Conservation (phyloP, 2,329 filamentous ascomycete species). For the Colletotrichum camelliae region DNA sequence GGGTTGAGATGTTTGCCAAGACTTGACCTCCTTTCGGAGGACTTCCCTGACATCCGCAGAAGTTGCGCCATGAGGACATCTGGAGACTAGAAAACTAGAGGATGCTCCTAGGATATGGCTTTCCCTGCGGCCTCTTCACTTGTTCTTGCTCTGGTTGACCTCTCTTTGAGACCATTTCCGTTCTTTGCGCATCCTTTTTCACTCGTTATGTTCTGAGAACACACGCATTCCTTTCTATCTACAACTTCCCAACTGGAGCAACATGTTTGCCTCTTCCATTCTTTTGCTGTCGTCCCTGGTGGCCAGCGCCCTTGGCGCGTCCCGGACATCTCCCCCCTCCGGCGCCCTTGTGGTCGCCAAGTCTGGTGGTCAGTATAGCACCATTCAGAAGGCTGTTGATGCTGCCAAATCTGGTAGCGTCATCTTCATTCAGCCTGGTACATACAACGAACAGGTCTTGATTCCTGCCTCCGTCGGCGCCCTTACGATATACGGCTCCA, state of each 20-base stretch:
- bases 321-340: conserved; percentile 32
- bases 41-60: not conserved
- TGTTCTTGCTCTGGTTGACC: not conserved
- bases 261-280: conserved; percentile 10
- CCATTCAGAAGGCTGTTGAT: conserved; percentile 58
- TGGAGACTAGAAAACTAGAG: not conserved
- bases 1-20: not conserved
- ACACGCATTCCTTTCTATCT: not conserved
- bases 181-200: not conserved
- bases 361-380: conserved; percentile 26
- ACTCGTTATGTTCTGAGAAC: conserved; percentile 9
- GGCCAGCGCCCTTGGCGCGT: conserved; percentile 23
- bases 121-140: not conserved
- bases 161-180: not conserved
- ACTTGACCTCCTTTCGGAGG: not conserved
- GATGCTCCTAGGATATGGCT: not conserved
- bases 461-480: conserved; percentile 58
- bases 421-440: conserved; percentile 32
- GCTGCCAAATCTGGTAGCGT: conserved; percentile 57
- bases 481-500: conserved; percentile 65
- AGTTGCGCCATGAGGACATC: not conserved
- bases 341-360: conserved; percentile 37
- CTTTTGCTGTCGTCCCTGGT: conserved; percentile 19
- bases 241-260: not conserved
- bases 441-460: conserved; percentile 48